A percentile compares a stretch with the other conserved stretches of the same genome.
These are phyloP conservation scores for Nicotiana knightiana DNA, from an alignment of 257 asterid species.

Conservation along the genomic window DNA sequence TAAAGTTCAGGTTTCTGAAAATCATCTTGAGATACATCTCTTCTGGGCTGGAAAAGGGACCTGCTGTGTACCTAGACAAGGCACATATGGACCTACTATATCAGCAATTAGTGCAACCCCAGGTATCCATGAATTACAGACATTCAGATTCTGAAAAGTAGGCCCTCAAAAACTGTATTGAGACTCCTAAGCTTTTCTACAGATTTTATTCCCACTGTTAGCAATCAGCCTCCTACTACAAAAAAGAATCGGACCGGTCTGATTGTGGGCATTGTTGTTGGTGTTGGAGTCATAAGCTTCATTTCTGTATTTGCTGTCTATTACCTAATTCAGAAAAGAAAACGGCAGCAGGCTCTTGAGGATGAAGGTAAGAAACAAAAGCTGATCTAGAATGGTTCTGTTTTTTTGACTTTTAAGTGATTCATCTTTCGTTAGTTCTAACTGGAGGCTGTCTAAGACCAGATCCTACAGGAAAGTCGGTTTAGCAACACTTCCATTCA, in stretches of 20 bases:
- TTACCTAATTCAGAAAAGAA: conserved; percentile 36
- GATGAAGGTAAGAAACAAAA: conserved; percentile 45
- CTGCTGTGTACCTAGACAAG: conserved; percentile 66
- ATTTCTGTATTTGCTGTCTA: conserved; percentile 30
- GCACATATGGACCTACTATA: conserved; percentile 66
- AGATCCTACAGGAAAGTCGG: neutral
- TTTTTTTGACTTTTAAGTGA: neutral
- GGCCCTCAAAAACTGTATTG: neutral
- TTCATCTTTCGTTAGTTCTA: neutral
- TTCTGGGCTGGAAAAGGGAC: conserved; percentile 95
- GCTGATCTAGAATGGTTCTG: neutral
- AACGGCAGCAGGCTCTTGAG: conserved; percentile 26
- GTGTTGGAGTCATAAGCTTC: conserved; percentile 32
- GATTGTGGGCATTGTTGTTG: conserved; percentile 54
- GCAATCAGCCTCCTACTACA: conserved; percentile 38
- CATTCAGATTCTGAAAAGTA: neutral
- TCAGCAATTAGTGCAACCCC: conserved; percentile 76
- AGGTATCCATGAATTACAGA: conserved; percentile 27
- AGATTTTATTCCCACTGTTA: conserved; percentile 56
- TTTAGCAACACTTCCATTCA: neutral
- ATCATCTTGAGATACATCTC: conserved; percentile 72
- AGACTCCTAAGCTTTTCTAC: conserved; percentile 6
- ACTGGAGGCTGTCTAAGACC: neutral
- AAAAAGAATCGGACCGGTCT: conserved; percentile 38
- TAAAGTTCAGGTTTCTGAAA: conserved; percentile 44